Conservation (phyloP, 1,284 basidiomycete genomes). For the Cerrena zonata region DNA sequence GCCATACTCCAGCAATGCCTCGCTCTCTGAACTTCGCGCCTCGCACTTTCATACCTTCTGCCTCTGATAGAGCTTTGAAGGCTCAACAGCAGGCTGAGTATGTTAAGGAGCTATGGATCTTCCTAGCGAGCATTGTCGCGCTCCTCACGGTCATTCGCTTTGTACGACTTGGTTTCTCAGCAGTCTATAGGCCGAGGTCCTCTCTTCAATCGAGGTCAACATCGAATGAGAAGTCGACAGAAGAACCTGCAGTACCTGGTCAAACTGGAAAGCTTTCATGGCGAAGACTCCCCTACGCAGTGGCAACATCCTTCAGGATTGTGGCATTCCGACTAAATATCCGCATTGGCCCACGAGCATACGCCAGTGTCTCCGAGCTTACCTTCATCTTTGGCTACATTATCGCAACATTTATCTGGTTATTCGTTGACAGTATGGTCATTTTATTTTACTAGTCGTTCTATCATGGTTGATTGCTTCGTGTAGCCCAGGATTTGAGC, state of each 20-base stretch:
- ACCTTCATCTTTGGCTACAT: constrained; percentile 41
- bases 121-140: constrained; percentile 35
- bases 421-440: constrained; percentile 41
- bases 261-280: constrained; percentile 23
- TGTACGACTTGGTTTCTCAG: constrained; percentile 19
- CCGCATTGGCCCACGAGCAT: constrained; percentile 32
- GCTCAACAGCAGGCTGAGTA: constrained; percentile 24
- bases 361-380: constrained; percentile 36
- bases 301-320: constrained; percentile 36
- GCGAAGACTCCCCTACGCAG: constrained; percentile 29
- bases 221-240: constrained; percentile 17
- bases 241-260: constrained; percentile 17
- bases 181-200: constrained; percentile 10
- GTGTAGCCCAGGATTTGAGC: constrained; percentile 22
- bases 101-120: constrained; percentile 30
- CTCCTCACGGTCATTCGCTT: constrained; percentile 33
- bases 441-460: background rate
- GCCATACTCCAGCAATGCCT: too few species aligned
- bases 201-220: background rate
- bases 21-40: background rate
- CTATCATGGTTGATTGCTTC: background rate
- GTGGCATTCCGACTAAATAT: constrained; percentile 38
- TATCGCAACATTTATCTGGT: constrained; percentile 34
- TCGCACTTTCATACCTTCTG: constrained; percentile 18
- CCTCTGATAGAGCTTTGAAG: constrained; percentile 25